Conservation (phyloP, 352 stramenopile species). For the Nothophytophthora sp. region DNA sequence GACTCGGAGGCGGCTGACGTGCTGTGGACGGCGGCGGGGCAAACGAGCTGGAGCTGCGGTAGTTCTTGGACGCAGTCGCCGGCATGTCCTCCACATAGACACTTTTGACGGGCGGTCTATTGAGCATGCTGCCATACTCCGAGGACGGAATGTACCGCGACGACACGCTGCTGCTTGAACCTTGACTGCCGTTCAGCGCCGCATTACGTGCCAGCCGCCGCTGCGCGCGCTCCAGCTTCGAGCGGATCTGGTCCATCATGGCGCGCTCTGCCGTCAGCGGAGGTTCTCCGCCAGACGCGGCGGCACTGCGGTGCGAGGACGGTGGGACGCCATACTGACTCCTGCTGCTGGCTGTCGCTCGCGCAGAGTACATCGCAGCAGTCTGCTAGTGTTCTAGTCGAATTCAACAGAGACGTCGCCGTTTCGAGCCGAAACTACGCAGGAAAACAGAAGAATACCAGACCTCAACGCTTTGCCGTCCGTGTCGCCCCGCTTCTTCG, state of each 20-base stretch:
- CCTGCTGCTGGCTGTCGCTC: constrained; percentile 3
- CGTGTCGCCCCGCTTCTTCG: too few species aligned
- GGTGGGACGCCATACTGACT: constrained; percentile 6
- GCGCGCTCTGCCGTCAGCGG: constrained; percentile 57
- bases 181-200: constrained; percentile 13
- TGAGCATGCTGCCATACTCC: constrained; percentile 26
- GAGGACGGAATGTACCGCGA: constrained; percentile 42
- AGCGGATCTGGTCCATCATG: constrained; percentile 76
- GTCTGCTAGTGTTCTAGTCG: too few species aligned
- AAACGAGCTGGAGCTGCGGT: constrained; percentile 10
- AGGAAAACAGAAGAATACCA: too few species aligned
- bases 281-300: constrained; percentile 2
- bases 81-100: constrained; percentile 46
- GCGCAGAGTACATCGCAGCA: constrained; percentile 10
- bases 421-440: too few species aligned
- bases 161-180: constrained; percentile 13
- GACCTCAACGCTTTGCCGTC: too few species aligned
- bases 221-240: constrained; percentile 65
- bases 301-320: constrained; percentile 6
- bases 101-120: constrained; percentile 32
- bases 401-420: too few species aligned
- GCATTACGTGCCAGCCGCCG: constrained; percentile 44
- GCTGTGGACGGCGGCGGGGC: constrained; percentile 15
- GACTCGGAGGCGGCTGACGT: background rate
- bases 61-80: constrained; percentile 24